Base-by-base conservation (phyloP, 331 rosid genomes). In the Quercus phellos region DNA sequence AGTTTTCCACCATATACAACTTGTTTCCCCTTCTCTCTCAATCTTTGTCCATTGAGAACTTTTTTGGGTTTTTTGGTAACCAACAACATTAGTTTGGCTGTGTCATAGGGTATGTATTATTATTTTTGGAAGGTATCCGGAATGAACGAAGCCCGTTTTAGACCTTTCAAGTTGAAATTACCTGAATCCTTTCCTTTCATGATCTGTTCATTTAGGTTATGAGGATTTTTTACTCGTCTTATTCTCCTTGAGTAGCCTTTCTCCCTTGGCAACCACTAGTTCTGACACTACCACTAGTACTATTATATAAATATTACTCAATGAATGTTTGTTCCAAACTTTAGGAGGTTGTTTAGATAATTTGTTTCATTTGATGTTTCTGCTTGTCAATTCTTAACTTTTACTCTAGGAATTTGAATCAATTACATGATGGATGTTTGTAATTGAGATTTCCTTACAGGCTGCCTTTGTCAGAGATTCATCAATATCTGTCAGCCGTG, bases 391-490 rank as follows among this genome's bases (percentile, higher is more conserved):
- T 22, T 58, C 26, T 13, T 58, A 58, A 4, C 17, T 58, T 26
- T 8, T 58, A n/a, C 17, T 22, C 16, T 4, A 58, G 73, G 18
- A 78, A 79, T 54, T 32, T 56, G 72, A 50, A 35, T 67, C 34
- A 54, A 5, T 38, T 5, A 42, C 13, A 55, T 34, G 27, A 61
- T 58, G 55, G 58, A 72, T 51, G 70, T 73, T 74, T 75, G 34
- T 78, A 70, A 86, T 71, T 9, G 38, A 1, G 56, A 73, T 32
- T 56, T 56, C 55, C 74, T 60, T 73, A 70, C 79, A 90, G 92
- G 89, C 74, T 70, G 72, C 80, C 30, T 2, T 68, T 66, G 42
- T 0, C 58, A 86, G 86, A 60, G 92, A 88, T 68, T 26, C 78
- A 4, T 11, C 83, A 24, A 60, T 86, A 13, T 77, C 92, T 1